Base-by-base conservation (phyloP, 768 basidiomycete genomes). In the Austroboletus festivus region DNA sequence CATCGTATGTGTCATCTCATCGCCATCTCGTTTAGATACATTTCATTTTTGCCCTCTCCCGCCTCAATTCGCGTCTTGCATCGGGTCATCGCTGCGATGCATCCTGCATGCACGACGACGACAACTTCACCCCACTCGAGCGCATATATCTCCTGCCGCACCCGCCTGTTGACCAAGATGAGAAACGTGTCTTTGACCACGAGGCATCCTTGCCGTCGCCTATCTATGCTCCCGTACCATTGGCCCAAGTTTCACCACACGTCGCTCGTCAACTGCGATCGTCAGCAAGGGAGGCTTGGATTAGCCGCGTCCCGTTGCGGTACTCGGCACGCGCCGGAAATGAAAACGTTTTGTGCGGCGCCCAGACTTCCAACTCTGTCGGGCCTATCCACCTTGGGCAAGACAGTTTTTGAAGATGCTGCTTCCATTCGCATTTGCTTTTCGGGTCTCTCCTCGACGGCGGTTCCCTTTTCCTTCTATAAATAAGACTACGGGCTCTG, bases 41-140 rank as follows among this genome's bases (percentile, higher is more conserved):
- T 64, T 86, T 88, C 67, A 77, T 89, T 30, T 73, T 90, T 51
- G 79, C 85, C 3, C 75, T 91, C 11, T 79, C 85, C 7, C 83
- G 77, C 43, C 81, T 82, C 55, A 83, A 87, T 63, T 68, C 74
- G 8, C 73, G 78, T 38, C 70, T 89, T 31, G 66, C 70, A 23
- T 77, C 78, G n/a, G 71, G 71, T 49, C 62, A 73, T 44, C 42
- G 21, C 20, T 54, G 31, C 13, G 38, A 50, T 5, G 1, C 42
- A 15, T 42, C 41, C 0, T 54, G 46, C 18, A 21, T 60, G 22
- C 54, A 62, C 15, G 49, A 56, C 33, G 53, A 52, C 23, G 54
- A 57, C 47, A 62, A 61, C 38, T 53, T 58, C 10, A 47, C 67
- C 30, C 63, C 71, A 5, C 58, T 80, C 34, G 82, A 83, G 51